Evolutionary conservation across 2,329 filamentous ascomycete genomes (phyloP).

Genomic region (Paraphaeosphaeria minitans): DNA sequence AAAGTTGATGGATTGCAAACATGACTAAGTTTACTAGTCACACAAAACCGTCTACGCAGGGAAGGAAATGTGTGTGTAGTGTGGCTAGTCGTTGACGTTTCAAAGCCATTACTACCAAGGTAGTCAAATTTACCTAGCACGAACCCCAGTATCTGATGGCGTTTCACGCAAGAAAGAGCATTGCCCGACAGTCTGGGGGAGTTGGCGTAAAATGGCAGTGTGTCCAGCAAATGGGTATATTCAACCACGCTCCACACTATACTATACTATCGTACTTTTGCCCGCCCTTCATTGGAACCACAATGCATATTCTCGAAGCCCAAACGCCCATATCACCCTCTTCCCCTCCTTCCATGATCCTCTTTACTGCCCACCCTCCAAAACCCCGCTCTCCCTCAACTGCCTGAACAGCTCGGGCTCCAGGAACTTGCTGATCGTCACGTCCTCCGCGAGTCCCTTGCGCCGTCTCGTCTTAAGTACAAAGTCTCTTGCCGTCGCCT

Average conservation of each 20-base stretch:
- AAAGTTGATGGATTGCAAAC: too few species aligned
- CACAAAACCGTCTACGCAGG: too few species aligned
- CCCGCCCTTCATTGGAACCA: neutral
- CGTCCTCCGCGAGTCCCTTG: conserved; percentile 94
- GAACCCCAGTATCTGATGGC: too few species aligned
- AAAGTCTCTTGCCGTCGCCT: conserved; percentile 92
- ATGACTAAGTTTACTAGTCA: too few species aligned
- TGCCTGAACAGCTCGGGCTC: conserved; percentile 92
- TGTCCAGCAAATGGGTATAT: neutral
- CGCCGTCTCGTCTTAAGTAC: conserved; percentile 92
- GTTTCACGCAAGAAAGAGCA: too few species aligned
- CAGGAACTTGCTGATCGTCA: conserved; percentile 93
- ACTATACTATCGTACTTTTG: neutral
- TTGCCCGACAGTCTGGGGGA: too few species aligned
- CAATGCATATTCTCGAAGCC: neutral
- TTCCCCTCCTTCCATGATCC: neutral
- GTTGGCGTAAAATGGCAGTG: too few species aligned
- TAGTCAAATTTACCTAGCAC: too few species aligned
- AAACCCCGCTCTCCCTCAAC: conserved; percentile 83
- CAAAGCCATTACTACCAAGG: too few species aligned
- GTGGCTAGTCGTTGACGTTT: too few species aligned
- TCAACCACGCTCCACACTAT: neutral
- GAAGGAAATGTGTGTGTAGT: too few species aligned
- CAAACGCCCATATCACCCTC: neutral
- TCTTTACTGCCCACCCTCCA: conserved; percentile 61